Conservation (phyloP, 2,329 filamentous ascomycete species). For the Pestalotiopsis sp. region DNA sequence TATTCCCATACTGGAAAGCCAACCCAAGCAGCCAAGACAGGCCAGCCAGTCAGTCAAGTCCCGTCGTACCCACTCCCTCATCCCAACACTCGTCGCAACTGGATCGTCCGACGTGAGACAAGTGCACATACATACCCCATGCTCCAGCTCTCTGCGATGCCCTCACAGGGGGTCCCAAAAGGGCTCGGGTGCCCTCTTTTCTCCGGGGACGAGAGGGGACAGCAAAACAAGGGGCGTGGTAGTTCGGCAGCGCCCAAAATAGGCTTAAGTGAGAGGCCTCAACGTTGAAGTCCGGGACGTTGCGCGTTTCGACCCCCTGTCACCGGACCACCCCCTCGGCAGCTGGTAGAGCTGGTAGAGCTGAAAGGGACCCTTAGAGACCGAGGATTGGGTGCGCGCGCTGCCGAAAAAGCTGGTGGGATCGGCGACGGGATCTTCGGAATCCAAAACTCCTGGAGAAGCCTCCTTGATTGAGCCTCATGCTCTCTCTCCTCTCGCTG, state of each 20-base stretch:
- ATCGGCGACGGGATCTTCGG: constrained; percentile 3
- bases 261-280: neutral
- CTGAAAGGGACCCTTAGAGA: neutral
- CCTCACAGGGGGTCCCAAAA: neutral
- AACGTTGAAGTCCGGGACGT: constrained; percentile 6
- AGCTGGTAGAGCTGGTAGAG: neutral
- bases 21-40: neutral
- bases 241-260: neutral
- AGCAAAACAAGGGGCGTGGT: neutral
- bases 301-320: constrained; percentile 14
- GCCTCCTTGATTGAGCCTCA: neutral
- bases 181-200: neutral
- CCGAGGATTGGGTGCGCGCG: no score
- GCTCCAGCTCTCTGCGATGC: neutral
- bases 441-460: neutral
- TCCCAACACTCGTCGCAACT: neutral
- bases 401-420: neutral
- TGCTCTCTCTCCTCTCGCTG: neutral
- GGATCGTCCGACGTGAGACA: constrained; percentile 10
- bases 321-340: neutral
- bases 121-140: neutral
- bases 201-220: neutral
- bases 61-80: neutral
- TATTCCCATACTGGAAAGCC: neutral
- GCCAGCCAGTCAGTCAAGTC: neutral